Evolutionary conservation across 1,284 basidiomycete species (phyloP).

Genomic region (Cronartium ribicola): DNA sequence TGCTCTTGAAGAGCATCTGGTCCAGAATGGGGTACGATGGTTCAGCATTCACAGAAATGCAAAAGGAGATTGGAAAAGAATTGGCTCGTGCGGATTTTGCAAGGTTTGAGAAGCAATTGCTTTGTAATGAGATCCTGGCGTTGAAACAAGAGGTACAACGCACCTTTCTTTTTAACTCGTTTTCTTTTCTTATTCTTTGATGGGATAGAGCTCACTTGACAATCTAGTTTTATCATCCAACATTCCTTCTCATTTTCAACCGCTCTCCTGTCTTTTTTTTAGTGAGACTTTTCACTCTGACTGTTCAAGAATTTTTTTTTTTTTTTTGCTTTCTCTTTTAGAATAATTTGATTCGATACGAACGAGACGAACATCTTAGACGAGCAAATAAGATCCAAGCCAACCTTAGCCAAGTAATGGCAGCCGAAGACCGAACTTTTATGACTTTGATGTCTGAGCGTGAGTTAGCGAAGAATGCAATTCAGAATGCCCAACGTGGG

Average conservation of each 20-base stretch:
- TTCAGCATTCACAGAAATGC: constrained; percentile 37
- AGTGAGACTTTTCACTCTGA: background rate
- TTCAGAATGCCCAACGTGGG: constrained; percentile 23
- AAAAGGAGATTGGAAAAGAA: constrained; percentile 37
- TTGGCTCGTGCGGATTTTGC: constrained; percentile 36
- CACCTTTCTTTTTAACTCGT: background rate
- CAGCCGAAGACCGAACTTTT: constrained; percentile 32
- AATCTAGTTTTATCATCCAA: too few relatives aligned
- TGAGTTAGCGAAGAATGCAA: constrained; percentile 21
- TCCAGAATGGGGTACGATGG: constrained; percentile 27
- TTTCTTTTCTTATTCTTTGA: background rate
- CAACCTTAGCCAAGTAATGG: constrained; percentile 14
- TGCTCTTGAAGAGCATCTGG: constrained; percentile 24
- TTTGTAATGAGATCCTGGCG: constrained; percentile 37
- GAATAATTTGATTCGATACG: constrained; percentile 10
- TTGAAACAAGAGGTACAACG: constrained; percentile 26
- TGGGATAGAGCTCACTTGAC: too few relatives aligned
- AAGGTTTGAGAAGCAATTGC: constrained; percentile 34
- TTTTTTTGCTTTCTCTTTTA: background rate
- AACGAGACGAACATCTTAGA: constrained; percentile 29
- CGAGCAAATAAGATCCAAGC: constrained; percentile 11
- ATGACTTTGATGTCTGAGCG: constrained; percentile 24
- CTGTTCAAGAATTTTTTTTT: background rate
- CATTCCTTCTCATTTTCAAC: background rate
- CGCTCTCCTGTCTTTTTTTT: background rate